Conservation (phyloP, 768 basidiomycete species). For the Cystobasidiopsis lactophilus region DNA sequence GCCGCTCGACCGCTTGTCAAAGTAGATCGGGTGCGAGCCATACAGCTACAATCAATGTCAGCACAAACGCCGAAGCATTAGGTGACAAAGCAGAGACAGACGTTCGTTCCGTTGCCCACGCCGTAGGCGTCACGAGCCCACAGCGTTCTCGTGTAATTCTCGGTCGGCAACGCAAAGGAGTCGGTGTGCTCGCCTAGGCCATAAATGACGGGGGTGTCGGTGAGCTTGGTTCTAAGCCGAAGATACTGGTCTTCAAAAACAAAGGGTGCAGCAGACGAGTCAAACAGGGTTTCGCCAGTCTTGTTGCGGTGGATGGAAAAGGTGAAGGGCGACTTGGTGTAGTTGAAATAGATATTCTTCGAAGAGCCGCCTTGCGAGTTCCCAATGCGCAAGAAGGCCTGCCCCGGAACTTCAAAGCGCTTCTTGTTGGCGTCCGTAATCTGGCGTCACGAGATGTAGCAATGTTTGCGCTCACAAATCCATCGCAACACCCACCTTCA, state of each 20-base stretch:
- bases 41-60: conserved; percentile 24
- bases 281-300: conserved; percentile 37
- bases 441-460: conserved; percentile 41
- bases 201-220: conserved; percentile 44
- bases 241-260: conserved; percentile 60
- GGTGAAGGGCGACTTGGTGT: conserved; percentile 38
- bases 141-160: conserved; percentile 31
- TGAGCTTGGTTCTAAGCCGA: conserved; percentile 43
- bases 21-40: conserved; percentile 50
- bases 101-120: no score
- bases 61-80: no score
- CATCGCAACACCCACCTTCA: no score
- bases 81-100: no score
- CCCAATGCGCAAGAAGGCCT: conserved; percentile 37
- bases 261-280: conserved; percentile 22
- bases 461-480: conserved; percentile 25
- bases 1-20: conserved; percentile 42
- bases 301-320: conserved; percentile 36
- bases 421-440: conserved; percentile 33
- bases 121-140: conserved; percentile 33
- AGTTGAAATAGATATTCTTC: conserved; percentile 40
- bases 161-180: conserved; percentile 35
- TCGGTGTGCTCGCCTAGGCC: conserved; percentile 54
- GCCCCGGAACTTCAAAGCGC: conserved; percentile 45
- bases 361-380: conserved; percentile 19